A percentile compares a stretch with the other conserved stretches of the same genome.
These are phyloP conservation scores for Zygotorulaspora florentina DNA, from an alignment of 805 yeast genomes.

Conservation along the genomic window DNA sequence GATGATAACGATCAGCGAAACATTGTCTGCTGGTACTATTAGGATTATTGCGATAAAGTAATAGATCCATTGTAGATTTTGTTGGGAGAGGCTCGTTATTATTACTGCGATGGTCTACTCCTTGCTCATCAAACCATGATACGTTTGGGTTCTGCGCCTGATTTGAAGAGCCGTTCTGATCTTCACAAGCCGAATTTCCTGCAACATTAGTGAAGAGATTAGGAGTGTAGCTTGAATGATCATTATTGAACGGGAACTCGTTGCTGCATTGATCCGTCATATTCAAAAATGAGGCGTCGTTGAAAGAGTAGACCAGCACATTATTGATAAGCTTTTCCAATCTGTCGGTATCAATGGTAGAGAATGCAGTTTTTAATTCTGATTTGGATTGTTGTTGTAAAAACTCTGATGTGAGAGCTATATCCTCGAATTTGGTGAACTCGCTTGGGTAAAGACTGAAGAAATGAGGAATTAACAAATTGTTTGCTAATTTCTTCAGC, in stretches of 20 bases:
- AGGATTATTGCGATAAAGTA: conserved; percentile 1
- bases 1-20: conserved; percentile 29
- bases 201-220: conserved; percentile 2
- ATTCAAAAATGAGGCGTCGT: conserved; percentile 32
- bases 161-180: no score
- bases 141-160: background rate
- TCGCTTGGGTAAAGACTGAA: conserved; percentile 21
- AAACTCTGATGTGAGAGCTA: conserved; percentile 7
- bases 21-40: conserved; percentile 18
- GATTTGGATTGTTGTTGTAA: conserved; percentile 6
- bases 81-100: conserved; percentile 3
- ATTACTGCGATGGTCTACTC: background rate
- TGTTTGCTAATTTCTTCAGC: conserved; percentile 28
- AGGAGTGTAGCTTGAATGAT: conserved; percentile 12
- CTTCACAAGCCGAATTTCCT: background rate
- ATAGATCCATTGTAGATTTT: conserved; percentile 8
- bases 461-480: conserved; percentile 26
- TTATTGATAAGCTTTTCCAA: conserved; percentile 30
- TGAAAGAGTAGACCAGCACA: conserved; percentile 31
- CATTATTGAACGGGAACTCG: conserved; percentile 23
- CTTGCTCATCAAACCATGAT: background rate
- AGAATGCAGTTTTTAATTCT: conserved; percentile 5
- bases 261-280: conserved; percentile 28
- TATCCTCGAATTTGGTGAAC: conserved; percentile 21
- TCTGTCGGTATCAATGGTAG: conserved; percentile 21